Percentiles rank a stretch among this genome's conserved stretches.
Evolutionary conservation across 164 flowering plant species (phyloP).

Genomic region (Chimonanthus salicifolius): DNA sequence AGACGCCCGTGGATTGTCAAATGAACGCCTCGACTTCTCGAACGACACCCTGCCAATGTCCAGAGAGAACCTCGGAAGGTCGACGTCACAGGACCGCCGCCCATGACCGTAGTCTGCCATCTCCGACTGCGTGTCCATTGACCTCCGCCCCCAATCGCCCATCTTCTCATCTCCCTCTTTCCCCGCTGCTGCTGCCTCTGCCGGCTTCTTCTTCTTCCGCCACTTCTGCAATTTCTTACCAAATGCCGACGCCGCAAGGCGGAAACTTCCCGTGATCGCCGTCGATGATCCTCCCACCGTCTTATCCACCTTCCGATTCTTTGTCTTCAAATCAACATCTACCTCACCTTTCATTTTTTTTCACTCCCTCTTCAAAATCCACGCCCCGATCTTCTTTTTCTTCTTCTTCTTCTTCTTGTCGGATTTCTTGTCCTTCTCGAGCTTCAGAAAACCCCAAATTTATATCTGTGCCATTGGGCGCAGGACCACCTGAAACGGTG

Average conservation of each 20-base stretch:
- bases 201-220: constrained; percentile 67
- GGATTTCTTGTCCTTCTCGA: not conserved
- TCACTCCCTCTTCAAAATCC: constrained; percentile 11
- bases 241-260: constrained; percentile 80
- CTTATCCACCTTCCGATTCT: constrained; percentile 30
- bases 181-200: constrained; percentile 10
- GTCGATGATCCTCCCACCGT: constrained; percentile 3
- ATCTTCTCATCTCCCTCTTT: constrained; percentile 23
- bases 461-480: not conserved
- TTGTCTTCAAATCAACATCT: constrained; percentile 54
- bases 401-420: not conserved
- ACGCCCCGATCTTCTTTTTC: constrained; percentile 1
- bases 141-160: constrained; percentile 27
- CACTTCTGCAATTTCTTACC: constrained; percentile 80
- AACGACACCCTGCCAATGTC: constrained; percentile 53
- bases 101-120: constrained; percentile 85
- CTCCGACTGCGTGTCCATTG: constrained; percentile 64
- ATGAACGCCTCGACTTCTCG: constrained; percentile 62
- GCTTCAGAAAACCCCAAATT: not conserved
- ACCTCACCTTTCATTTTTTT: constrained; percentile 89
- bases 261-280: constrained; percentile 56
- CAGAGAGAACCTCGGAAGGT: constrained; percentile 44
- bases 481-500: not conserved
- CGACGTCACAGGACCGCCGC: constrained; percentile 61
- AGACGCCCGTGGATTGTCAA: constrained; percentile 88